Conservation (phyloP, 805 yeast genomes). For the Saturnispora gosingensis region DNA sequence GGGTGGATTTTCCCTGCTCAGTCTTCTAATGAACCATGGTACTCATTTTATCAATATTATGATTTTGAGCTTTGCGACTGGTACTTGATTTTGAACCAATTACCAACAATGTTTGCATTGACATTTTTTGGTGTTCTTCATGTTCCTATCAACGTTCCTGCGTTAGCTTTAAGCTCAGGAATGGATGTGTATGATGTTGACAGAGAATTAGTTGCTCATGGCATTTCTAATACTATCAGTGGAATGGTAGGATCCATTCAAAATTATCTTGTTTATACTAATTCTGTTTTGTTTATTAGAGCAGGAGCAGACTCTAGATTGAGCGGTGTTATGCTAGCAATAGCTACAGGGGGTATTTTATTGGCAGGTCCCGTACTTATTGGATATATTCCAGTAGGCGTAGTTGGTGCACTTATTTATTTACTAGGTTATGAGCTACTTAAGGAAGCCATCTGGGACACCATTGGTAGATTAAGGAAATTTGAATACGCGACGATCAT, state of each 20-base stretch:
- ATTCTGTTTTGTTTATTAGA: conserved; percentile 80
- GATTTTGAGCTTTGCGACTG: conserved; percentile 67
- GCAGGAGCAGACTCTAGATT: conserved; percentile 89
- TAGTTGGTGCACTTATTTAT: conserved; percentile 88
- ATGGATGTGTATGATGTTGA: conserved; percentile 86
- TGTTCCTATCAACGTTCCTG: conserved; percentile 97
- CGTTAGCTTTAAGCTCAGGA: conserved; percentile 82
- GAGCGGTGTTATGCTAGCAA: conserved; percentile 84
- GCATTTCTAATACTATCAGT: conserved; percentile 76
- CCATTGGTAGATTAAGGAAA: conserved; percentile 60
- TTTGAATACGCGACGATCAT: conserved; percentile 81
- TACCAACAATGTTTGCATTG: conserved; percentile 92
- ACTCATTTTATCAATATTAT: conserved; percentile 67
- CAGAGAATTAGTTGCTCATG: conserved; percentile 90
- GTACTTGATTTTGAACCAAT: conserved; percentile 52
- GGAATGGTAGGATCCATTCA: conserved; percentile 85
- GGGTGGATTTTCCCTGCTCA: conserved; percentile 85
- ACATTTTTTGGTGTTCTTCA: conserved; percentile 94
- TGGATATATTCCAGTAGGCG: conserved; percentile 90
- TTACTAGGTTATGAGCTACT: conserved; percentile 83
- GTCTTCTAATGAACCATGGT: conserved; percentile 75
- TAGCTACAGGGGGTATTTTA: conserved; percentile 76
- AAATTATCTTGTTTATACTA: conserved; percentile 90
- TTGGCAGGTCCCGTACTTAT: conserved; percentile 84
- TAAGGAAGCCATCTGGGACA: conserved; percentile 79